phyloP scores from a whole-genome alignment of 2,329 filamentous ascomycete species.

The Fusarium globosum region DNA sequence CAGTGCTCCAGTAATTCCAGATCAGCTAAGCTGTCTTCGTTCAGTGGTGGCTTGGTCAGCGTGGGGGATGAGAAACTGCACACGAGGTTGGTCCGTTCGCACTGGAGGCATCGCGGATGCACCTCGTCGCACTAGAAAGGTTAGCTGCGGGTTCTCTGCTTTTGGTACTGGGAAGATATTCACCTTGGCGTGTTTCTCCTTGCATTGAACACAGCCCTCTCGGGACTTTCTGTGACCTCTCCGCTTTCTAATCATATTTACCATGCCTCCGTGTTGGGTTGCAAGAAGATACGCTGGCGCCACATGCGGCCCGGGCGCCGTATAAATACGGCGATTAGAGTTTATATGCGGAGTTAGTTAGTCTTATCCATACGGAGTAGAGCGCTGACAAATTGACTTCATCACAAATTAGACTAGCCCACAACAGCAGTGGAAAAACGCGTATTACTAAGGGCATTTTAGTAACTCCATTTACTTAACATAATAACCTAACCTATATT shows the following conservation, averaged over 20 bases:
- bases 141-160: background rate
- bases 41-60: background rate
- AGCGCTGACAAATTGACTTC: background rate
- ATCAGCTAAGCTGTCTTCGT: background rate
- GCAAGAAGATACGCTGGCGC: fast-evolving
- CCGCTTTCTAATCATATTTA: background rate
- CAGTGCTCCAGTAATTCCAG: background rate
- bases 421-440: too few species aligned
- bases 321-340: background rate
- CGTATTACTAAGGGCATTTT: too few species aligned
- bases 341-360: background rate
- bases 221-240: background rate
- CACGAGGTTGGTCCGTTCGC: background rate
- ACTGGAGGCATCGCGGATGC: background rate
- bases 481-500: too few species aligned
- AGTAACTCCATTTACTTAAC: too few species aligned
- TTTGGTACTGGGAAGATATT: background rate
- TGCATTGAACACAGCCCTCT: background rate
- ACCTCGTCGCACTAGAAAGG: background rate
- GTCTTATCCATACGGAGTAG: background rate
- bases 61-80: background rate
- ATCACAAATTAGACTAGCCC: too few species aligned
- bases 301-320: background rate
- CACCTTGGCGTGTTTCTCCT: background rate
- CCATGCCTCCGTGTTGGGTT: background rate